Conservation (phyloP, 768 basidiomycete genomes). For the Podaxis sp. region DNA sequence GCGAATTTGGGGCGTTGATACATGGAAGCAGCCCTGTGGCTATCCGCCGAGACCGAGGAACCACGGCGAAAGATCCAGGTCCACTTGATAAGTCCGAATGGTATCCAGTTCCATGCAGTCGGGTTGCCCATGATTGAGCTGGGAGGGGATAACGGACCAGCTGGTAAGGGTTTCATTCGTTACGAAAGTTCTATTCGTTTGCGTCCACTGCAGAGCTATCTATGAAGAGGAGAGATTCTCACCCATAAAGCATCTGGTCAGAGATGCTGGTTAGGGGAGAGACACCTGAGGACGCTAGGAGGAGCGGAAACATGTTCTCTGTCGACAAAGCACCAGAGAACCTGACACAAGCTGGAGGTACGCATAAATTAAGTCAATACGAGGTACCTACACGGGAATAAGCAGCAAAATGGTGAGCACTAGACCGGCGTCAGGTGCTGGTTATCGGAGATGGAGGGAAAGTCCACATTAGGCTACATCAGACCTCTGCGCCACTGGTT, state of each 20-base stretch:
- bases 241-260: neutral
- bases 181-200: neutral
- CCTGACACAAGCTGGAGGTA: neutral
- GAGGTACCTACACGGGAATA: neutral
- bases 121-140: neutral
- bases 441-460: constrained; percentile 6
- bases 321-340: neutral
- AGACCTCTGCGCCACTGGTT: neutral
- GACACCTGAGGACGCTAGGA: too few species aligned
- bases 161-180: neutral
- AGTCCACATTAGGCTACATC: neutral
- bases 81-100: constrained; percentile 6
- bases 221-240: neutral
- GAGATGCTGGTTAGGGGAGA: neutral
- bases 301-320: too few species aligned
- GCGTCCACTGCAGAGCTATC: neutral
- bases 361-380: neutral
- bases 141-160: constrained; percentile 3
- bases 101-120: neutral
- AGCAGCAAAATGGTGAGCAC: neutral
- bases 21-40: neutral
- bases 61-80: neutral
- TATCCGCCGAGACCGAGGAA: constrained; percentile 13
- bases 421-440: neutral
- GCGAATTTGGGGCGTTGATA: neutral